Evolutionary conservation across 768 basidiomycete species (phyloP).

Genomic region (Pholiota microspora): DNA sequence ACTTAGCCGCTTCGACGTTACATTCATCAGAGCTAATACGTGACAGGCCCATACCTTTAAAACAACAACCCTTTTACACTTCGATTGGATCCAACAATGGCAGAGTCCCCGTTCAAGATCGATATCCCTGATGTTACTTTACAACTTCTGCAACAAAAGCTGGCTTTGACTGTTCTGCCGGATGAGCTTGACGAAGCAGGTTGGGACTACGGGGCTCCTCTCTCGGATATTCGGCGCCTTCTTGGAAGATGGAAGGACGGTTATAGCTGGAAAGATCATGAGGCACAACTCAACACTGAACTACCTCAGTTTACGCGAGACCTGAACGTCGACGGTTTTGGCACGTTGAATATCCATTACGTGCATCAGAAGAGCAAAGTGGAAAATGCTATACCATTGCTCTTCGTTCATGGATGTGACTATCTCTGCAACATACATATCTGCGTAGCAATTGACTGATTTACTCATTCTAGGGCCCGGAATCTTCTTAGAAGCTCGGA

Average conservation of each 20-base stretch:
- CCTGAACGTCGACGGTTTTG: slow-evolving; percentile 46
- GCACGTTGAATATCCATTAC: slow-evolving; percentile 48
- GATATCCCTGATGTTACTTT: slow-evolving; percentile 42
- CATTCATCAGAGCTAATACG: no score
- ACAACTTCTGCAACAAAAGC: slow-evolving; percentile 40
- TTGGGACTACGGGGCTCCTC: slow-evolving; percentile 52
- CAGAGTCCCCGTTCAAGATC: slow-evolving; percentile 46
- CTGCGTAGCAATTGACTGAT: no score
- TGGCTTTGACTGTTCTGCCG: slow-evolving; percentile 46
- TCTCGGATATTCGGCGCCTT: slow-evolving; percentile 47
- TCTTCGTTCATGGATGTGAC: slow-evolving; percentile 53
- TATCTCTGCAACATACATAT: no score
- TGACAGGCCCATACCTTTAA: no score
- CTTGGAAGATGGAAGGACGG: slow-evolving; percentile 45
- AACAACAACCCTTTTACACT: no score
- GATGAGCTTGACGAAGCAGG: slow-evolving; percentile 53
- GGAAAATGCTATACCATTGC: slow-evolving; percentile 41
- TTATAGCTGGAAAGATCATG: slow-evolving; percentile 55
- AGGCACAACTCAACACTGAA: slow-evolving; percentile 45
- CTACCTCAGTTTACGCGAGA: slow-evolving; percentile 57
- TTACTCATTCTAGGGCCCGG: no score
- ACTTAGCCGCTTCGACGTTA: no score
- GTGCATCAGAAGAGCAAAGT: slow-evolving; percentile 50
- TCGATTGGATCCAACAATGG: slow-evolving; percentile 1
- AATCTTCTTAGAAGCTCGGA: slow-evolving; percentile 53